Conservation (phyloP, 805 yeast genomes). For the Myxozyma nipponensis region DNA sequence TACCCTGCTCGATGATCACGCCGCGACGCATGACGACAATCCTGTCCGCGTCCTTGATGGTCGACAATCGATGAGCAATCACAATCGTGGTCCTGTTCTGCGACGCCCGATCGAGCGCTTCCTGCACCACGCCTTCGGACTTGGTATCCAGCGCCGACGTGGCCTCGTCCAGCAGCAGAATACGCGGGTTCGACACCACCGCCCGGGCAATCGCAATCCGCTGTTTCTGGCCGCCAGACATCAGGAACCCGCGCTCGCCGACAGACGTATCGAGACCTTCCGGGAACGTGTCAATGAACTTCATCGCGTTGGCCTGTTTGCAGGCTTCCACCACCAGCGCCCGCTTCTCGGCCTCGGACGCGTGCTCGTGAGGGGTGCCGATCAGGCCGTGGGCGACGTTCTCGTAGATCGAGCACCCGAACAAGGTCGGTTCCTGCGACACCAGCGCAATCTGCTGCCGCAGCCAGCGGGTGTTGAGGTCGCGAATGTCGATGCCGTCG, state of each 20-base stretch:
- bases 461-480: slow-evolving; percentile 49
- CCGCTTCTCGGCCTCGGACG: slow-evolving; percentile 39
- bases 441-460: slow-evolving; percentile 56
- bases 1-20: slow-evolving; percentile 44
- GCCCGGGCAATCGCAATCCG: slow-evolving; percentile 61
- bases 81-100: slow-evolving; percentile 44
- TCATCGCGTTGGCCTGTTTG: slow-evolving; percentile 49
- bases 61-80: slow-evolving; percentile 50
- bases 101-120: slow-evolving; percentile 41
- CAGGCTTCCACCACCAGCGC: slow-evolving; percentile 43
- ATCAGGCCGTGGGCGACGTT: slow-evolving; percentile 71
- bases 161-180: slow-evolving; percentile 59
- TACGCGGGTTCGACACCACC: slow-evolving; percentile 49
- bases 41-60: slow-evolving; percentile 47
- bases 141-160: slow-evolving; percentile 61
- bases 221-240: slow-evolving; percentile 66
- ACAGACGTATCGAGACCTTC: slow-evolving; percentile 47
- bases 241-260: slow-evolving; percentile 56
- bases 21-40: slow-evolving; percentile 44
- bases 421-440: slow-evolving; percentile 54
- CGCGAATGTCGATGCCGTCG: slow-evolving; percentile 46
- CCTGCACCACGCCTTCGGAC: slow-evolving; percentile 56
- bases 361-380: slow-evolving; percentile 32
- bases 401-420: slow-evolving; percentile 75
- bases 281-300: slow-evolving; percentile 50